phyloP scores from a whole-genome alignment of 129 eudicot species.

The Kitagawia praeruptora region DNA sequence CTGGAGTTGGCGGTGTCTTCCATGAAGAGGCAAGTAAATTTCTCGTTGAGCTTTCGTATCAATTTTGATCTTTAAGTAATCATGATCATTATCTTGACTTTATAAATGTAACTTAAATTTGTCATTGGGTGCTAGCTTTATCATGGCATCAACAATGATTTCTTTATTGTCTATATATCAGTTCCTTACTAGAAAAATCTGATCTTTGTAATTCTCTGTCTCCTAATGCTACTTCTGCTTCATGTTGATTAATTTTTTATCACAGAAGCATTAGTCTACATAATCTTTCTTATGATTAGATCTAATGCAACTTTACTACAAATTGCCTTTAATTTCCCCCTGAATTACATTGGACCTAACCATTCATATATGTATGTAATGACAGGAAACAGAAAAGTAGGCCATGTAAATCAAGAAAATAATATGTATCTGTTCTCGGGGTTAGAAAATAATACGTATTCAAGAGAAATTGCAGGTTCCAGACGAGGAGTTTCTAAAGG shows the following conservation, averaged over 20 bases:
- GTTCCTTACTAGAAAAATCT: neutral
- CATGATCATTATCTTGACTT: neutral
- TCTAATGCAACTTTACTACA: neutral
- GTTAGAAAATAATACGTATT: slow-evolving; percentile 25
- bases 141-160: neutral
- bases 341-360: slow-evolving; percentile 1
- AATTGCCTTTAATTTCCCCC: neutral
- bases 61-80: neutral
- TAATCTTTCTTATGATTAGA: neutral
- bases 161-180: neutral
- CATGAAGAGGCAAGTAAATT: too few species aligned
- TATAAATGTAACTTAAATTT: neutral
- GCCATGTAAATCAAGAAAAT: slow-evolving; percentile 97
- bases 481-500: too few species aligned
- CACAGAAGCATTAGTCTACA: neutral
- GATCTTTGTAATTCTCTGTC: slow-evolving; percentile 54
- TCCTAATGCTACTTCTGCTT: slow-evolving; percentile 1
- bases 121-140: neutral
- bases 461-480: too few species aligned
- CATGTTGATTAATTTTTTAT: neutral
- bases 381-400: slow-evolving; percentile 86
- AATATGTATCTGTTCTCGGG: slow-evolving; percentile 99
- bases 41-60: too few species aligned
- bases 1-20: too few species aligned
- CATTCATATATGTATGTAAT: slow-evolving; percentile 1